Evolutionary conservation across 108 stramenopile species (phyloP).

Genomic region (Bacterosira constricta): DNA sequence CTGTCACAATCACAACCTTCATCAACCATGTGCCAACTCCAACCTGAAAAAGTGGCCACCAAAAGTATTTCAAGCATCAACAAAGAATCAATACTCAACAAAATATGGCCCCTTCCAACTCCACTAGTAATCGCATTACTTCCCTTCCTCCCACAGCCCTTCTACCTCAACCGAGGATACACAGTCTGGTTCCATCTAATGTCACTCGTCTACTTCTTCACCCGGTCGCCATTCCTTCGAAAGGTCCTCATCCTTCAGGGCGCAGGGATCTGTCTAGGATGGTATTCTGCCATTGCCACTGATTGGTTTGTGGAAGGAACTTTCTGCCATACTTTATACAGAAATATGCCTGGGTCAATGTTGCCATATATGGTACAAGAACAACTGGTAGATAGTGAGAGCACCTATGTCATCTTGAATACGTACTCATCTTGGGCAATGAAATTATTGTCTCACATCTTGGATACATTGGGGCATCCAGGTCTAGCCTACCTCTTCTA

Average conservation of each 20-base stretch:
- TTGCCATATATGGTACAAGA: conserved; percentile 25
- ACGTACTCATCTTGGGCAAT: conserved; percentile 11
- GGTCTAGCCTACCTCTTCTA: conserved; percentile 55
- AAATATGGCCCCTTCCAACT: conserved; percentile 27
- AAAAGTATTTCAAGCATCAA: neutral
- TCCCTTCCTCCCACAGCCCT: conserved; percentile 36
- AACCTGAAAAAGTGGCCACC: neutral
- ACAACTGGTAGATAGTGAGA: neutral
- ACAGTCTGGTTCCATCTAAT: conserved; percentile 64
- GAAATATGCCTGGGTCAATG: conserved; percentile 53
- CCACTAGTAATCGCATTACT: neutral
- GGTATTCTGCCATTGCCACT: conserved; percentile 53
- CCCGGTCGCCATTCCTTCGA: conserved; percentile 41
- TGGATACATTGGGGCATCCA: conserved; percentile 62
- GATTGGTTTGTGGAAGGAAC: conserved; percentile 44
- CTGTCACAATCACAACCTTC: neutral
- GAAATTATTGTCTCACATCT: conserved; percentile 43
- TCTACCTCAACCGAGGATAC: conserved; percentile 60
- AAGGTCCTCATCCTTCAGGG: conserved; percentile 43
- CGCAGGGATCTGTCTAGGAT: conserved; percentile 49
- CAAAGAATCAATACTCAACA: neutral
- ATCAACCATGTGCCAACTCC: neutral
- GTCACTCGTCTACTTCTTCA: conserved; percentile 42
- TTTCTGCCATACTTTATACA: conserved; percentile 52
- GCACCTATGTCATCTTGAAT: conserved; percentile 6